Conservation (phyloP, 768 basidiomycete genomes). For the Kwoniella europaea region DNA sequence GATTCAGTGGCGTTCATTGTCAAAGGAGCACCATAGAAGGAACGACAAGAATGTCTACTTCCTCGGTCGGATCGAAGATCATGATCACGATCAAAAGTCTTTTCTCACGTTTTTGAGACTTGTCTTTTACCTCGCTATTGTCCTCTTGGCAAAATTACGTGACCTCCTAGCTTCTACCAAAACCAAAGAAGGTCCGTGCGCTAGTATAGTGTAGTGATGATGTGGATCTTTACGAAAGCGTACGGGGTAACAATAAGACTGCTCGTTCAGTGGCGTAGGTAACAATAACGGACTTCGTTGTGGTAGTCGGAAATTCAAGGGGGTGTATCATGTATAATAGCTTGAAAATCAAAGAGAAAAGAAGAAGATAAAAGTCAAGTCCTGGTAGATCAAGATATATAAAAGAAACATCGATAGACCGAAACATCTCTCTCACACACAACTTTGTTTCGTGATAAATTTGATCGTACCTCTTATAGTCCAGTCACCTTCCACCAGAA, state of each 20-base stretch:
- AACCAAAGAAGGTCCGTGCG: neutral
- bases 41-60: neutral
- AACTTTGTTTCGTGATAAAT: neutral
- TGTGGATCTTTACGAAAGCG: neutral
- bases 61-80: neutral
- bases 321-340: neutral
- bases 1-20: neutral
- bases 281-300: neutral
- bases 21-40: neutral
- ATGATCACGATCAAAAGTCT: neutral
- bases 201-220: neutral
- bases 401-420: neutral
- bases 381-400: neutral
- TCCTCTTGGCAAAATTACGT: neutral
- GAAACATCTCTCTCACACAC: neutral
- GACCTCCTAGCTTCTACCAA: neutral
- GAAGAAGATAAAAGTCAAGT: neutral
- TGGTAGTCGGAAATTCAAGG: neutral
- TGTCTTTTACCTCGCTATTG: neutral
- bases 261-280: neutral
- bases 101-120: neutral
- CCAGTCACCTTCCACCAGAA: neutral
- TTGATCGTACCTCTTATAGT: slow-evolving; percentile 7
- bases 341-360: neutral
- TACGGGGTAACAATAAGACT: neutral